Evolutionary conservation across 495 filamentous ascomycete species (phyloP), one percentile per base, ranked within the genome.

Genomic region (Pseudoneurospora amorphoporcata): DNA sequence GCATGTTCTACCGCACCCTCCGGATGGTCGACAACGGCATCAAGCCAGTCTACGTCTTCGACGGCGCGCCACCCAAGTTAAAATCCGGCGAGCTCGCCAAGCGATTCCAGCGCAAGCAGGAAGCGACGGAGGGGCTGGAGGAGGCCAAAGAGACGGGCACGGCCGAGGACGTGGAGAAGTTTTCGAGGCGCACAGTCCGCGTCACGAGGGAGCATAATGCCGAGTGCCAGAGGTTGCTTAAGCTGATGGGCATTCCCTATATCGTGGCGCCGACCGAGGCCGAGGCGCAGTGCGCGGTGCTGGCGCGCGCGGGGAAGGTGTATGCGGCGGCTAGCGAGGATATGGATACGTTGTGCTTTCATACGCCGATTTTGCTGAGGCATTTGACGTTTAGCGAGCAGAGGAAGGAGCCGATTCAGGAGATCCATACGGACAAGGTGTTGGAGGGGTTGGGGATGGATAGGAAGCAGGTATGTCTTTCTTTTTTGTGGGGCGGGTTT

Each of bases 1-100:
- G 95, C 75, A 94, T 99, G 91, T 99, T 99, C 84, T 99, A 99
- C 86, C 95, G 95, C 74, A 99, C 95, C 1, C 87, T 99, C 2
- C 93, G 95, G 76, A 98, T 99, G 81, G 92, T 98, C 80, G 95
- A 99, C 82, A 98, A 98, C 77, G 95, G 95, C 70, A 98, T 99
- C 83, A 99, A 98, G 78, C 95, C 95, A 0, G 87, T 99, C 76
- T 99, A 95, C 82, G 95, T 99, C 65, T 99, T 99, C 80, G 95
- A 99, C 78, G 95, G 95, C 47, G 92, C 94, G 37, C 95, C 95
- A 4, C 95, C 95, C 3, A 99, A 97, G 77, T 88, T 99, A 71
- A 99, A 99, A 83, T 96, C 93, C 3, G 95, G 95, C 61, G 95
- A 98, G 78, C 83, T 99, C 16, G 95, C 95, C 32, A 96, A 96